These are phyloP conservation scores for Cryptomeria japonica DNA, from an alignment of 75 land plant species.

Conservation along the genomic window DNA sequence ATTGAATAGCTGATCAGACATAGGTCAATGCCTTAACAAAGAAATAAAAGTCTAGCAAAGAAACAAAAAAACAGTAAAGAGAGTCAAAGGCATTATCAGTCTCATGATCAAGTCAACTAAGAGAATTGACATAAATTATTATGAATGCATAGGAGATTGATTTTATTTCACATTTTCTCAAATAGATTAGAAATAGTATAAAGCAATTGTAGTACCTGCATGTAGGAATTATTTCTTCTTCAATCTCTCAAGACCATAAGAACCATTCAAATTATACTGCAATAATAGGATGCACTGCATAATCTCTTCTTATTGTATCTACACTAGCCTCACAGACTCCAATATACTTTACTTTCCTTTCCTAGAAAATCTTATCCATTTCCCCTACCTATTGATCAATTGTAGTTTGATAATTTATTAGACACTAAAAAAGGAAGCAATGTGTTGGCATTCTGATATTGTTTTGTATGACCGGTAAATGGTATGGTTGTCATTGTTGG, in stretches of 20 bases:
- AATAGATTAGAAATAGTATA: neutral
- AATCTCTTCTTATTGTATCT: conserved; percentile 55
- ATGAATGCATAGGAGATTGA: neutral
- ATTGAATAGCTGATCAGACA: too few species aligned
- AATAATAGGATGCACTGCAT: conserved; percentile 63
- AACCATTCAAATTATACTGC: conserved; percentile 60
- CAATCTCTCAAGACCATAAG: conserved; percentile 51
- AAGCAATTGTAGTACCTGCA: conserved; percentile 41
- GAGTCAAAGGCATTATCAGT: too few species aligned
- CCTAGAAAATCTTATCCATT: conserved; percentile 58
- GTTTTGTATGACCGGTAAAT: too few species aligned
- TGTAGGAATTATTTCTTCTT: conserved; percentile 46
- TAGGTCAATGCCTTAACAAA: too few species aligned
- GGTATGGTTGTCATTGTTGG: too few species aligned
- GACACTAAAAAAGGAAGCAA: neutral
- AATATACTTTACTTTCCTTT: conserved; percentile 60
- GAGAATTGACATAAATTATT: neutral
- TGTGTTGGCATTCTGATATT: too few species aligned
- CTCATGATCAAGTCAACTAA: too few species aligned
- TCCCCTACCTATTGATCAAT: conserved; percentile 41
- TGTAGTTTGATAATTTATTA: neutral
- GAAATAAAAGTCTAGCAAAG: too few species aligned
- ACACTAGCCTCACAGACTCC: conserved; percentile 58
- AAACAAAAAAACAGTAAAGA: too few species aligned
- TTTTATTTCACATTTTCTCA: neutral